Evolutionary conservation across 2,329 filamentous ascomycete genomes (phyloP).

Genomic region (Penicillium sp.): DNA sequence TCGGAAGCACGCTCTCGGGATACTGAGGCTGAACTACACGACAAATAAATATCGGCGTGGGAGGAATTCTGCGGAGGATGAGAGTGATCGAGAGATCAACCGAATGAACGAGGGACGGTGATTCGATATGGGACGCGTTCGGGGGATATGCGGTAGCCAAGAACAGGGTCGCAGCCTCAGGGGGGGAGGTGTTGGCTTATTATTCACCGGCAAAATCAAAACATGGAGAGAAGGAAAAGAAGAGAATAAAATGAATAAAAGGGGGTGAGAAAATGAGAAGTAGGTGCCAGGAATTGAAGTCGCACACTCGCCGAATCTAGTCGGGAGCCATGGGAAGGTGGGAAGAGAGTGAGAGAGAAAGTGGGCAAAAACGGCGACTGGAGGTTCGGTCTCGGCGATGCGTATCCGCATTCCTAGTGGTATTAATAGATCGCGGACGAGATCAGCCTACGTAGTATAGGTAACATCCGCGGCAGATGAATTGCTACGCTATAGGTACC

Average conservation of each 20-base stretch:
- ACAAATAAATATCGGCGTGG: no score
- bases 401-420: slow-evolving; percentile 8
- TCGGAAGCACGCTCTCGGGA: no score
- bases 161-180: slow-evolving; percentile 1
- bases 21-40: no score
- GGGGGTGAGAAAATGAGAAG: slow-evolving; percentile 13
- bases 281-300: slow-evolving; percentile 8
- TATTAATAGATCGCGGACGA: slow-evolving; percentile 7
- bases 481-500: no score
- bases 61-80: no score
- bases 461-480: no score
- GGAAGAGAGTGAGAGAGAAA: slow-evolving; percentile 6
- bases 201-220: slow-evolving; percentile 1
- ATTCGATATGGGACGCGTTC: slow-evolving; percentile 4
- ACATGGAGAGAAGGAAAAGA: slow-evolving; percentile 9
- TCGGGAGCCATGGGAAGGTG: slow-evolving; percentile 28
- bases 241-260: slow-evolving; percentile 11
- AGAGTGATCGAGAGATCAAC: no score
- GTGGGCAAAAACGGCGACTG: no score
- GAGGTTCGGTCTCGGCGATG: slow-evolving; percentile 16
- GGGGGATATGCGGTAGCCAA: slow-evolving; percentile 1
- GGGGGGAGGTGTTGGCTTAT: neutral
- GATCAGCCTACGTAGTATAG: no score
- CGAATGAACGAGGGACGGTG: slow-evolving; percentile 2
- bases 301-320: slow-evolving; percentile 21